Base-by-base conservation (phyloP, 1,284 basidiomycete species). In the Rhodotorula sp. region DNA sequence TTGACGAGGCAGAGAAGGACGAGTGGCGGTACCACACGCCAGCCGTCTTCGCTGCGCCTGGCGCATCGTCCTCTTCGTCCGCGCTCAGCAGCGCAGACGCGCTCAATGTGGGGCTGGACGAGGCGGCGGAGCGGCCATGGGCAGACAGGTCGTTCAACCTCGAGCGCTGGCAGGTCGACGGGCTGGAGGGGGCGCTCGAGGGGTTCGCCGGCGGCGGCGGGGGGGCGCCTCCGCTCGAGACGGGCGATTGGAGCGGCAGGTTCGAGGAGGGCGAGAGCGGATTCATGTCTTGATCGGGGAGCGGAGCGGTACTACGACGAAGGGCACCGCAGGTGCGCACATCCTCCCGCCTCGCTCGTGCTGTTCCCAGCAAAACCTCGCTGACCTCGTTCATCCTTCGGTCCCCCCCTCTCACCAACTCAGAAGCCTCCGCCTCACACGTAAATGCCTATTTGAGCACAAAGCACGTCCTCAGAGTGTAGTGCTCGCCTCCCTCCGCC, bases 1-100 rank as follows among this genome's bases (percentile, higher is more conserved):
- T 73, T 29, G 54, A 65, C 13, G 66, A 70, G 12, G 50, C 59
- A 0, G 68, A 73, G 2, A 44, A 34, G 7, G 64, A 69, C 60
- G 72, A 73, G 34, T 73, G 72, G 72, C 65, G 29, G 46, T 68
- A 59, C 50, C 12, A 29, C 27, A 70, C 69, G 12, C 72, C 72
- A 19, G 3, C 48, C 6, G 72, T 53, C 6, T 73, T 73, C 37
- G 68, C 41, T 2, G 46, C 62, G 51, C 68, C 46, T 1, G 36
- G 32, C 34, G 34, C 15, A 17, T 17, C 5, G 22, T 25, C 66
- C 12, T 32, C 39, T 13, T 13, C 50, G n/a, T 13, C 50, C n/a
- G 51, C 56, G 29, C 61, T 56, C 8, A 54, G n/a, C n/a, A n/a
- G n/a, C 54, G 39, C 15, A 12, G 34, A 41, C 15, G 27, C 39